phyloP scores from a whole-genome alignment of 495 filamentous ascomycete species.

The Rhizodiscina lignyota region DNA sequence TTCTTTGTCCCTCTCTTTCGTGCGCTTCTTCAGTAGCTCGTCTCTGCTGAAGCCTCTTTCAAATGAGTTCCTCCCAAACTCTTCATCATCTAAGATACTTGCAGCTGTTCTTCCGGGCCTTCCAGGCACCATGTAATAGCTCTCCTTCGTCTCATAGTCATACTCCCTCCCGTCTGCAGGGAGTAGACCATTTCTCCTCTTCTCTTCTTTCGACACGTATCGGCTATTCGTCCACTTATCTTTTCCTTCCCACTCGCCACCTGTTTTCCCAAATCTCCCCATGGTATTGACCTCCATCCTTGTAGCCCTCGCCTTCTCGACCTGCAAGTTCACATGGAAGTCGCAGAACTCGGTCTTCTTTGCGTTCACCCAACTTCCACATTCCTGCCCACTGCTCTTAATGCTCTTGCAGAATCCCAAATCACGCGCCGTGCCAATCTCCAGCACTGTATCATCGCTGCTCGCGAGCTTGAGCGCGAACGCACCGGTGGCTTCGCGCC shows the following conservation, averaged over 20 bases:
- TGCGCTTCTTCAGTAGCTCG: constrained; percentile 48
- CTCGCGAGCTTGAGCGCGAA: constrained; percentile 73
- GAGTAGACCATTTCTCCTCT: constrained; percentile 21
- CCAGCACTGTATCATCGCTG: constrained; percentile 75
- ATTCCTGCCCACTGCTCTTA: constrained; percentile 69
- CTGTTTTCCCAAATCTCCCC: constrained; percentile 23
- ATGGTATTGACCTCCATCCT: constrained; percentile 72
- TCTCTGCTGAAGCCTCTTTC: constrained; percentile 37
- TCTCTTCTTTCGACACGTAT: constrained; percentile 10
- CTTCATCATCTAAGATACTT: constrained; percentile 50
- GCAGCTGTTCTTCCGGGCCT: constrained; percentile 32
- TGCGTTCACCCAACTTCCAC: constrained; percentile 71
- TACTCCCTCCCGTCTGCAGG: constrained; percentile 36
- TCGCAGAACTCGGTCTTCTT: constrained; percentile 83
- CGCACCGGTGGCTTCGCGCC: constrained; percentile 34
- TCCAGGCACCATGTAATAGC: constrained; percentile 16
- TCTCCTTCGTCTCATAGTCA: constrained; percentile 28
- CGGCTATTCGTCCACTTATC: constrained; percentile 14
- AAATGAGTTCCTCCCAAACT: constrained; percentile 38
- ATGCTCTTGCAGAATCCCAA: constrained; percentile 75
- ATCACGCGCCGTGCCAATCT: constrained; percentile 73
- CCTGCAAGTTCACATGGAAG: constrained; percentile 68
- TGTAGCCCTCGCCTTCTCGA: constrained; percentile 50
- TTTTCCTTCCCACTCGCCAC: constrained; percentile 15
- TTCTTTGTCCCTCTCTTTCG: constrained; percentile 62